Evolutionary conservation across 768 basidiomycete species (phyloP), one percentile per base, ranked within the genome.

Genomic region (Leucosporidium creatinivorum): DNA sequence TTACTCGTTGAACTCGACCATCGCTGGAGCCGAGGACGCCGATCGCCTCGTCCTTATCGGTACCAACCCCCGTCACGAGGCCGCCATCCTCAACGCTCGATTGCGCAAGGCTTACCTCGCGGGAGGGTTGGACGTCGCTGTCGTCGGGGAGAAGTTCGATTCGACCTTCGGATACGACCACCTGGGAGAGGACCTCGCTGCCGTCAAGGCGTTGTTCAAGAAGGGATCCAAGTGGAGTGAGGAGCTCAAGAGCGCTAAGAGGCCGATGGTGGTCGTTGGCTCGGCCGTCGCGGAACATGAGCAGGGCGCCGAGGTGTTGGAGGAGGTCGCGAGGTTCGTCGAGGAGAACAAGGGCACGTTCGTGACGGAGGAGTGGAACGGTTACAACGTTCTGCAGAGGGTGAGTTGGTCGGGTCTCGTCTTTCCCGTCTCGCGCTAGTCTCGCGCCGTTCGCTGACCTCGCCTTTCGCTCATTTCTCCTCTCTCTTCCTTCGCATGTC

Each of bases 41-140:
- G 96, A 99, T 74, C 90, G 81, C 25, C 90, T 99, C 72, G 85
- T 98, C 12, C 85, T 99, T 33, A 85, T 98, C 73, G 96, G 94
- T 65, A 96, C 93, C 52, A 96, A 98, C 80, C 94, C 94, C 15
- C 84, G 96, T 25, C 93, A 97, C 77, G 96, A 99, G 79, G 96
- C 93, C 7, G 89, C 96, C 26, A 93, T 97, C 63, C 82, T 98
- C 72, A 99, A 98, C 82, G 92, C 93, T 30, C 90, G 96, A 69
- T 91, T 99, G 75, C 85, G 96, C 74, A 93, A 92, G 82, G 88
- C 86, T 74, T 99, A 91, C 89, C 77, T 99, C 72, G 88, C 93
- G 76, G 86, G 86, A 9, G 84, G 85, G 56, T 83, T 93, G 39
- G 90, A 97, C 74, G 83, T 96, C 44, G 96, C 89, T 50, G 79